phyloP scores from a whole-genome alignment of 2,329 filamentous ascomycete species.

The Tolypocladium sp. region DNA sequence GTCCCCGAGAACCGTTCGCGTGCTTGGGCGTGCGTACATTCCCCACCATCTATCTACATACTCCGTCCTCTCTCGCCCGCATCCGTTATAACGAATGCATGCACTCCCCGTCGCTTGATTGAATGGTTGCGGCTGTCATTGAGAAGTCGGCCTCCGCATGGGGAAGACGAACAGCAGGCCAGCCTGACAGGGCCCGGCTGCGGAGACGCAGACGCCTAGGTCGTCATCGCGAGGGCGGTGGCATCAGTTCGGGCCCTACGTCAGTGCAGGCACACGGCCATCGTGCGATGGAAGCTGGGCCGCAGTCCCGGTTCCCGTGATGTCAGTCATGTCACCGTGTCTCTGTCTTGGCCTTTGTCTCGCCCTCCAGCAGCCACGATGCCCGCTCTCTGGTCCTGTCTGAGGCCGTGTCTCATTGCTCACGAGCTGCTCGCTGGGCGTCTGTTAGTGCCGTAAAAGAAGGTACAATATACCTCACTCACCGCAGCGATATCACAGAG shows the following conservation, averaged over 20 bases:
- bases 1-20: background rate
- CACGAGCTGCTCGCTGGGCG: background rate
- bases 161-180: background rate
- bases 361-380: background rate
- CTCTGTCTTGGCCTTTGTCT: background rate
- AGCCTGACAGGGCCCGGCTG: background rate
- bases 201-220: background rate
- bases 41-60: background rate
- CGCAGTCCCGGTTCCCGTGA: background rate
- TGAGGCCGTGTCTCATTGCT: background rate
- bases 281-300: background rate
- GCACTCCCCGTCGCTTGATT: background rate
- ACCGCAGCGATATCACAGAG: background rate
- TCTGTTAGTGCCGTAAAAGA: background rate
- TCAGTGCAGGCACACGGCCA: background rate
- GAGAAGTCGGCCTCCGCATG: background rate
- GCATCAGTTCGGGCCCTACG: background rate
- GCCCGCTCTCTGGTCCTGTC: background rate
- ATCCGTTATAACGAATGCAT: background rate
- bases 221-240: background rate
- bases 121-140: background rate
- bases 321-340: slow-evolving; percentile 1
- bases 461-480: background rate
- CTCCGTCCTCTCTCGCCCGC: background rate
- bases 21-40: background rate